Percentiles rank a stretch among this genome's conserved stretches.
phyloP scores from a whole-genome alignment of 192 early-diverging fungal genomes.

The Gonapodya prolifera region DNA sequence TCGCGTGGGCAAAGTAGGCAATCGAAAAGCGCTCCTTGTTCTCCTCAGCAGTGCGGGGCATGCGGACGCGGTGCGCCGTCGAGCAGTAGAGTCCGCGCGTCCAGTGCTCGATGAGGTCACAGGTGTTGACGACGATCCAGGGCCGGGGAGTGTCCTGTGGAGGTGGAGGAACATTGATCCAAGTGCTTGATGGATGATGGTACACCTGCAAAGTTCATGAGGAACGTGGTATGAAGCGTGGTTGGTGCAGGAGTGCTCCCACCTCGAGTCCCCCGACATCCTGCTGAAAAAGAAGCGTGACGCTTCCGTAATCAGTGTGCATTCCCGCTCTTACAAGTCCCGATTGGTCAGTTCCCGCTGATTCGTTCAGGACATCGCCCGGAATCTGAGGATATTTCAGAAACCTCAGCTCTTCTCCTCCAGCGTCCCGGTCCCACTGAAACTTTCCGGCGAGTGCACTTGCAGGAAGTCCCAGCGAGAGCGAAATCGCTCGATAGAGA shows the following conservation, averaged over 20 bases:
- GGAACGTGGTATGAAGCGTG: conserved; percentile 1
- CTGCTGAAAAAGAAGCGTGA: conserved; percentile 56
- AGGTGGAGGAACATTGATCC: conserved; percentile 5
- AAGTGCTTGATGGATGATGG: neutral
- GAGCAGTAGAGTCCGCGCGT: conserved; percentile 45
- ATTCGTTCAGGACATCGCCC: neutral
- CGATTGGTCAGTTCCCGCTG: neutral
- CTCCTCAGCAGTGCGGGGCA: conserved; percentile 26
- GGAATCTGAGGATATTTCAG: neutral
- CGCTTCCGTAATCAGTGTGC: conserved; percentile 49
- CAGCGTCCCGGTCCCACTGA: neutral
- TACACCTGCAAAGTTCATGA: neutral
- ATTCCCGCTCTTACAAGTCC: neutral
- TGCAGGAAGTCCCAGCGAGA: neutral
- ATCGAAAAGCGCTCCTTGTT: conserved; percentile 16
- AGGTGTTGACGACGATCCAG: conserved; percentile 28
- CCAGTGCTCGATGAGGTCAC: conserved; percentile 50
- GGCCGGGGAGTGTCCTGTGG: conserved; percentile 1
- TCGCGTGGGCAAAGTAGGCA: conserved; percentile 16
- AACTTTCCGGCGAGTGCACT: neutral
- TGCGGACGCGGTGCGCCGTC: conserved; percentile 45
- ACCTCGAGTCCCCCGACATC: conserved; percentile 28
- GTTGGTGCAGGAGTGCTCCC: conserved; percentile 15
- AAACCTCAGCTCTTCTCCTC: neutral
- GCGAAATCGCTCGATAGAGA: neutral